Percentiles rank a stretch among this genome's conserved stretches.
These are phyloP conservation scores for Stephania yunnanensis DNA, from an alignment of 164 flowering plant genomes.

Conservation along the genomic window DNA sequence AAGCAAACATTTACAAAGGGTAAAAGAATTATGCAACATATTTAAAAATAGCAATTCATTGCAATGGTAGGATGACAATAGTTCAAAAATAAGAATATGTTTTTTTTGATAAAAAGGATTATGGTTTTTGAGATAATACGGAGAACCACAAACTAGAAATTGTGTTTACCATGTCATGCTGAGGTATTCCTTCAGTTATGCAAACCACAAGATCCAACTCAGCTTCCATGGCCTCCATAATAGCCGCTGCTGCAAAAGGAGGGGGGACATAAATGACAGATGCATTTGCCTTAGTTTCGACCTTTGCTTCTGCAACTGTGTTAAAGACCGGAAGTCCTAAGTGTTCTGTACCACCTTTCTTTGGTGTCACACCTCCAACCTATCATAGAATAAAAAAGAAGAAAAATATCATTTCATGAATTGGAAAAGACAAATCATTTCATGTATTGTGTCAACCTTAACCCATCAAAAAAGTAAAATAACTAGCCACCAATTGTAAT, in stretches of 20 bases:
- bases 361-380: constrained; percentile 99
- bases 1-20: not conserved
- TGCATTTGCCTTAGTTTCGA: constrained; percentile 95
- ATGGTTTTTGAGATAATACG: not conserved
- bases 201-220: constrained; percentile 94
- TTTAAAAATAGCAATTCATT: not conserved
- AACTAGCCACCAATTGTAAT: not conserved
- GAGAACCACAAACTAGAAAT: not conserved
- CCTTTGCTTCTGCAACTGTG: constrained; percentile 97
- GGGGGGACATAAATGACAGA: constrained; percentile 97
- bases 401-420: not conserved
- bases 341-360: constrained; percentile 90
- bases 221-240: constrained; percentile 94
- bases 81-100: no score
- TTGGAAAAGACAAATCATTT: not conserved
- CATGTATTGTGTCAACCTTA: not conserved
- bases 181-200: constrained; percentile 97
- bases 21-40: not conserved
- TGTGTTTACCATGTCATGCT: constrained; percentile 86
- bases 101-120: no score
- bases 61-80: not conserved
- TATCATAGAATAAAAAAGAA: constrained; percentile 16
- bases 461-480: not conserved
- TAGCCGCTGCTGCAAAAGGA: constrained; percentile 96
- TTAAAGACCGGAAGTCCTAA: constrained; percentile 96